Conservation (phyloP, 441 rosid species). For the Populus hybrid region DNA sequence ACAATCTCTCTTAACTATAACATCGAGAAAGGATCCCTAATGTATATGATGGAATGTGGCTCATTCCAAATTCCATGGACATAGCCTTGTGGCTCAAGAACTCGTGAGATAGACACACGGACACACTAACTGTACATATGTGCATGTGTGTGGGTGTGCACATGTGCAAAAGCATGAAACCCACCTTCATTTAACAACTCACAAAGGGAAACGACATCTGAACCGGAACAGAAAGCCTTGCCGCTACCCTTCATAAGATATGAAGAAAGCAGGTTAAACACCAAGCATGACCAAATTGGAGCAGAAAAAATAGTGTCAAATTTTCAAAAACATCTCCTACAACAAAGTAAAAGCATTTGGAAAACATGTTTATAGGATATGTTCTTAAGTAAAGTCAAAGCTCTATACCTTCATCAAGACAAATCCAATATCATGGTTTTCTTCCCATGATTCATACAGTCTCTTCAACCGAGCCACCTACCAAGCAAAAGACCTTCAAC, state of each 20-base stretch:
- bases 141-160: background rate
- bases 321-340: background rate
- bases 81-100: background rate
- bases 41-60: background rate
- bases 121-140: background rate
- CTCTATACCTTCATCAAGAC: too few species aligned
- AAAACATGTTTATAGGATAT: too few species aligned
- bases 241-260: slow-evolving; percentile 71
- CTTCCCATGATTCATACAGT: too few species aligned
- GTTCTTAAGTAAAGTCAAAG: too few species aligned
- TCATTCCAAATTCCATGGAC: background rate
- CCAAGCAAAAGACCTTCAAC: background rate
- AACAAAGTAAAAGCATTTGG: too few species aligned
- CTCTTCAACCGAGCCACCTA: slow-evolving; percentile 76
- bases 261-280: slow-evolving; percentile 32
- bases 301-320: background rate
- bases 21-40: background rate
- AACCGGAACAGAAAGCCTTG: slow-evolving; percentile 86
- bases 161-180: slow-evolving; percentile 1
- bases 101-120: background rate
- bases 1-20: background rate
- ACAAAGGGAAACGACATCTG: slow-evolving; percentile 64
- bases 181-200: slow-evolving; percentile 63
- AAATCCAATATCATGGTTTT: too few species aligned
- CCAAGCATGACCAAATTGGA: slow-evolving; percentile 14